A percentile compares a stretch with the other conserved stretches of the same genome.
Evolutionary conservation across 163 green algal species (phyloP).

Genomic region (Scenedesmus sp.): DNA sequence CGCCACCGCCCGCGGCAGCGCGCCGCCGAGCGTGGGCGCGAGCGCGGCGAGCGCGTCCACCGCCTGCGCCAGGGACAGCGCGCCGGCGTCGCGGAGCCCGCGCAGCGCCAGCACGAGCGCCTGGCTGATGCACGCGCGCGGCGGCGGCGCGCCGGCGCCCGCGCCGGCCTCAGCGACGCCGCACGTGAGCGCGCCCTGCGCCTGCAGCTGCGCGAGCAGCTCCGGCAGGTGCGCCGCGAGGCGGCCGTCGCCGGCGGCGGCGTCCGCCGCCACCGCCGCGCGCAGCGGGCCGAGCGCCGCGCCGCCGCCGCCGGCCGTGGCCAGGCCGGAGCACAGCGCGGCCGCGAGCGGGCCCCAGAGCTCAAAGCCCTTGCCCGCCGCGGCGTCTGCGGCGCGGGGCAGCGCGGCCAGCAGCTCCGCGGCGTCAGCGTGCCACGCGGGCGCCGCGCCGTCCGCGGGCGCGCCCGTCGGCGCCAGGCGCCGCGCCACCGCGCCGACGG

Average conservation of each 20-base stretch:
- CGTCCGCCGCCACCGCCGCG: background rate
- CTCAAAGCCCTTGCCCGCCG: background rate
- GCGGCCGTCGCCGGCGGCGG: background rate
- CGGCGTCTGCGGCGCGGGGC: background rate
- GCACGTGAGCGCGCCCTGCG: constrained; percentile 5
- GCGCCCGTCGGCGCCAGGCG: too few relatives aligned
- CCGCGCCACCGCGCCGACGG: too few relatives aligned
- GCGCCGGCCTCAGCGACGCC: background rate
- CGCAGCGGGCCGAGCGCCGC: background rate
- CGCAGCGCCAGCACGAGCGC: constrained; percentile 26
- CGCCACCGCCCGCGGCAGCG: constrained; percentile 11
- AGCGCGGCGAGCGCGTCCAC: constrained; percentile 13
- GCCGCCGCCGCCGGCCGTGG: constrained; percentile 2
- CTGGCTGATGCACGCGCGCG: constrained; percentile 1
- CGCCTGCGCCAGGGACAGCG: constrained; percentile 16
- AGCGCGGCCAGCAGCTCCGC: constrained; percentile 7
- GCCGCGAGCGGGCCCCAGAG: background rate
- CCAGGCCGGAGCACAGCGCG: constrained; percentile 7
- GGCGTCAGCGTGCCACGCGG: constrained; percentile 6
- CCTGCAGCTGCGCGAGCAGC: constrained; percentile 23
- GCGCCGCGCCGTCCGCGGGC: background rate
- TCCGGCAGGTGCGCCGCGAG: background rate
- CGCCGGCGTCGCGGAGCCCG: background rate
- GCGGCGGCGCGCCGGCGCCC: background rate
- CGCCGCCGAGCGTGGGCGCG: constrained; percentile 7